Conservation (phyloP, 78 protist genomes). For the Goniomonas avonlea region DNA sequence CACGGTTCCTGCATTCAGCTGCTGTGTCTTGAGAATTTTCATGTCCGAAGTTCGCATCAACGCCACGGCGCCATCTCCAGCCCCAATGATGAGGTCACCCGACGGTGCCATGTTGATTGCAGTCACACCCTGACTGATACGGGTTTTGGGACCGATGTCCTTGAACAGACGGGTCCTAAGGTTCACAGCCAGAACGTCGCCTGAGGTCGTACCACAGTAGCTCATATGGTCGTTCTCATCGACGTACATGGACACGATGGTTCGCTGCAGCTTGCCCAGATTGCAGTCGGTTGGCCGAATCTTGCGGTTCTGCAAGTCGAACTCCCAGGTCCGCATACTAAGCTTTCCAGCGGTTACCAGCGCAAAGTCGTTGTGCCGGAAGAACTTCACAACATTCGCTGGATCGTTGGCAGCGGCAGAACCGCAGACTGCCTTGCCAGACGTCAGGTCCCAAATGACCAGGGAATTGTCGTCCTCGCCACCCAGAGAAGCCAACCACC, state of each 20-base stretch:
- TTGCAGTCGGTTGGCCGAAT: slow-evolving; percentile 35
- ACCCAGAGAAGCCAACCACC: slow-evolving; percentile 63
- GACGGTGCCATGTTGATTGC: background rate
- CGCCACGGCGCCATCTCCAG: slow-evolving; percentile 45
- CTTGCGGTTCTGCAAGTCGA: slow-evolving; percentile 38
- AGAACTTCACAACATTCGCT: background rate
- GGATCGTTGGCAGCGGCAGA: slow-evolving; percentile 29
- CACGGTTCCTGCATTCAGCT: background rate
- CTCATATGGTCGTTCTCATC: background rate
- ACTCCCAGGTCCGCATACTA: slow-evolving; percentile 47
- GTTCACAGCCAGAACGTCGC: slow-evolving; percentile 45
- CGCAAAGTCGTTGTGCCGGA: background rate
- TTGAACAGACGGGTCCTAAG: background rate
- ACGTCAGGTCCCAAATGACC: slow-evolving; percentile 57
- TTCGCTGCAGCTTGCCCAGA: slow-evolving; percentile 28
- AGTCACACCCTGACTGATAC: background rate
- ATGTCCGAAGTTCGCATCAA: background rate
- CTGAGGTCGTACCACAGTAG: slow-evolving; percentile 50
- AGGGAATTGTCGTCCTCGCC: slow-evolving; percentile 65
- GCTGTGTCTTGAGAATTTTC: slow-evolving; percentile 10
- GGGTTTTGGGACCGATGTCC: slow-evolving; percentile 26
- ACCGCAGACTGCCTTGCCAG: slow-evolving; percentile 51
- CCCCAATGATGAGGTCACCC: slow-evolving; percentile 45
- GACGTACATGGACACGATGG: slow-evolving; percentile 10
- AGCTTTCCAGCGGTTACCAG: slow-evolving; percentile 42